Evolutionary conservation across 345 rosid species (phyloP), one percentile per base, ranked within the genome.

Genomic region (Brassica cretica): DNA sequence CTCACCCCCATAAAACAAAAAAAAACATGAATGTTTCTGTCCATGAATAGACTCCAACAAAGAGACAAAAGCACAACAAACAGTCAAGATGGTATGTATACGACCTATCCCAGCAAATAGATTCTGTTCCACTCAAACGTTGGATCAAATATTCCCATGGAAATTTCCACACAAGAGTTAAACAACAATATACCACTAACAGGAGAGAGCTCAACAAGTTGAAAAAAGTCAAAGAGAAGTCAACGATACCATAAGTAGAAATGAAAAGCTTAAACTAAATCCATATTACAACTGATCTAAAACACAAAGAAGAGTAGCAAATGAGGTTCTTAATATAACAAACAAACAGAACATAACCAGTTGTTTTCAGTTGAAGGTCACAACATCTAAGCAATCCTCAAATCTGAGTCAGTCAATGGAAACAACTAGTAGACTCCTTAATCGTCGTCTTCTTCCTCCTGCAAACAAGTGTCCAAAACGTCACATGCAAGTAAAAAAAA

Each of bases 401-500:
- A 72, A 72, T 78, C 68, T 72, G 81, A 78, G 73, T 72, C 76
- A 78, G 82, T 78, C 69, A 66, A 72, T 61, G 32, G 64, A 41
- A 66, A 71, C 1, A 33, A 19, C 68, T 18, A 78, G 77, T 60
- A 5, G 2, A 8, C 60, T 55, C 66, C 18, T 75, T 80, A 89
- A 61, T 84, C 86, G 1, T 88, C 89, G 2, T 87, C 96, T 12
- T 90, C 89, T 18, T 88, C 96, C 33, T 89, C 89, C 91, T 86
- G 73, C 72, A 75, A 71, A 8, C 56, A 10, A 21, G 9, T 2
- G 1, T 29, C 2, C n/a, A 2, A 24, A 68, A 53, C 37, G 55
- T 76, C 8, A 67, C 10, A 46, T 5, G 3, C 49, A 76, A 15
- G 41, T 41, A 5, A 41, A 53, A 18, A 58, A 18, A 58, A 4